Conservation (phyloP, 2,329 filamentous ascomycete species). For the Trichophyton verrucosum region DNA sequence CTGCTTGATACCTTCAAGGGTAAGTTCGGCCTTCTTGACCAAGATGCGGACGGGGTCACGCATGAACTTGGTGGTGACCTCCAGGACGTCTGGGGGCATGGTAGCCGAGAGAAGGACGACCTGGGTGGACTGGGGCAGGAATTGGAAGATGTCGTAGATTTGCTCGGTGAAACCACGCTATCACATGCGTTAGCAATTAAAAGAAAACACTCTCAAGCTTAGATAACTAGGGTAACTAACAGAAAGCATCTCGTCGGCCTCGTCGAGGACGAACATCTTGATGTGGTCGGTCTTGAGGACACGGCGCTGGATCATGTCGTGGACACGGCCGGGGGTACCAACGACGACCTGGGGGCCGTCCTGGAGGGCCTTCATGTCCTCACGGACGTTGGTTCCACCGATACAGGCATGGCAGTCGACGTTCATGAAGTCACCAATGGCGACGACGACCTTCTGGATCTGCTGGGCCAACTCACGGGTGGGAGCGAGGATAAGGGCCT, state of each 20-base stretch:
- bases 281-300: slow-evolving; percentile 62
- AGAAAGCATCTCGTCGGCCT: slow-evolving; percentile 73
- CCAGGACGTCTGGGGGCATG: slow-evolving; percentile 97
- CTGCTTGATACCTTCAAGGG: slow-evolving; percentile 99
- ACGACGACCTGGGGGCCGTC: slow-evolving; percentile 97
- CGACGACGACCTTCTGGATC: slow-evolving; percentile 97
- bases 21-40: slow-evolving; percentile 99
- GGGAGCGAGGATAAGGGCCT: slow-evolving; percentile 91
- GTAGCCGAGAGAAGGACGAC: slow-evolving; percentile 96
- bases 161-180: slow-evolving; percentile 94
- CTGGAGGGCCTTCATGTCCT: slow-evolving; percentile 94
- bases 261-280: slow-evolving; percentile 67
- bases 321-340: slow-evolving; percentile 89
- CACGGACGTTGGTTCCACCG: slow-evolving; percentile 91
- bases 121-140: slow-evolving; percentile 94
- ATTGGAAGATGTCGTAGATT: slow-evolving; percentile 99
- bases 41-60: slow-evolving; percentile 96
- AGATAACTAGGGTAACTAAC: slow-evolving; percentile 13
- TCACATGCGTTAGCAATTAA: not conserved
- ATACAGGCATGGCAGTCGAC: slow-evolving; percentile 98
- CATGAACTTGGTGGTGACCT: slow-evolving; percentile 99
- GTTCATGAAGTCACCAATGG: slow-evolving; percentile 99
- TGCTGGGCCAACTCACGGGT: slow-evolving; percentile 95
- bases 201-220: not conserved
- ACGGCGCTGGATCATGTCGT: slow-evolving; percentile 67